phyloP scores from a whole-genome alignment of 176 grass and related monocot species.

The Phoenix dactylifera region DNA sequence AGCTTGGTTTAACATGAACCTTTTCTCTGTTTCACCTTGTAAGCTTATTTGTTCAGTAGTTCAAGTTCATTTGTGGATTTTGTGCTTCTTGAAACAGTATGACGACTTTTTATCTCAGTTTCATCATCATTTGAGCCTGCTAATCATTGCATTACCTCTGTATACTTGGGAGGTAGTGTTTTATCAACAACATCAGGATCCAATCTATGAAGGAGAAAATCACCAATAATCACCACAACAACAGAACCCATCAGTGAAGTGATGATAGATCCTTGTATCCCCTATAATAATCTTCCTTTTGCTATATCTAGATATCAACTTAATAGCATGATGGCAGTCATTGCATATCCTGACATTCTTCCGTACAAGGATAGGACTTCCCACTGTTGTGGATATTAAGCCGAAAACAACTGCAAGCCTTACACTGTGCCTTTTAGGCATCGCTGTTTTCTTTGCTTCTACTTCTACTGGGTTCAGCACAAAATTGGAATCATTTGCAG shows the following conservation, averaged over 20 bases:
- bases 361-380: constrained; percentile 64
- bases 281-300: constrained; percentile 60
- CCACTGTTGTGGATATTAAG: constrained; percentile 52
- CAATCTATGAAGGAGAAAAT: constrained; percentile 4
- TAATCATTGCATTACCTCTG: too few species aligned
- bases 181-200: background rate
- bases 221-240: constrained; percentile 90
- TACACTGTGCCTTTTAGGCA: constrained; percentile 56
- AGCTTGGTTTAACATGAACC: too few species aligned
- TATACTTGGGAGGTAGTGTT: too few species aligned
- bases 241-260: constrained; percentile 71
- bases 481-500: constrained; percentile 2
- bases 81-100: too few species aligned
- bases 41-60: too few species aligned
- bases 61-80: too few species aligned
- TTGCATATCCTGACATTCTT: constrained; percentile 87
- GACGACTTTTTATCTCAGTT: too few species aligned
- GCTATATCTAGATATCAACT: constrained; percentile 55
- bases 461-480: constrained; percentile 12
- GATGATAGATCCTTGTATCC: constrained; percentile 63
- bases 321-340: constrained; percentile 66
- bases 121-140: too few species aligned
- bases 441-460: constrained; percentile 18
- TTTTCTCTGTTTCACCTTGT: too few species aligned
- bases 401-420: constrained; percentile 64